A percentile compares a stretch with the other conserved stretches of the same genome.
These are phyloP conservation scores for Aspergillus sp. DNA, from an alignment of 2,329 filamentous ascomycete species.

Conservation along the genomic window DNA sequence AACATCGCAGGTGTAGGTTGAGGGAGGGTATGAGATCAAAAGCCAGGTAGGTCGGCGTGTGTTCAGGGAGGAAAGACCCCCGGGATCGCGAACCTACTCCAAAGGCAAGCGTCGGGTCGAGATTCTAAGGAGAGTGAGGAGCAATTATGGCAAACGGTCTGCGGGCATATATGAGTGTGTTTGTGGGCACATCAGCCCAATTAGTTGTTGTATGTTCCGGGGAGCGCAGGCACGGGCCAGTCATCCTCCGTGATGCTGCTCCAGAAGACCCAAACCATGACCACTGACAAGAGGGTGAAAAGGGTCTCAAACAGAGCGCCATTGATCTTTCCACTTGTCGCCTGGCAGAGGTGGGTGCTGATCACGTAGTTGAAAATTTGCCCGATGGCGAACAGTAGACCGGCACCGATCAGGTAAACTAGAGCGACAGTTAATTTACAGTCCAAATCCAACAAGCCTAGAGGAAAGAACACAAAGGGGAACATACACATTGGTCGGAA, in stretches of 20 bases:
- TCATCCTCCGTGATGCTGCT: slow-evolving; percentile 98
- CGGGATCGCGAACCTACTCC: background rate
- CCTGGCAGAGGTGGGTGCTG: slow-evolving; percentile 85
- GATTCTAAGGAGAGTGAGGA: background rate
- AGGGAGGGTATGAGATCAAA: background rate
- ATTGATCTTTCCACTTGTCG: slow-evolving; percentile 82
- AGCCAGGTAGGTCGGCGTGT: background rate
- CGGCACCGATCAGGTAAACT: slow-evolving; percentile 74
- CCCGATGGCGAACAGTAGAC: slow-evolving; percentile 80
- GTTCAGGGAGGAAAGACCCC: background rate
- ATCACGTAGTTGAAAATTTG: slow-evolving; percentile 96
- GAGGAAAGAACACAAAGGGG: background rate
- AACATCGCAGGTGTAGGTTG: background rate
- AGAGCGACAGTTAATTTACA: slow-evolving; percentile 5
- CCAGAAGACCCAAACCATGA: slow-evolving; percentile 93
- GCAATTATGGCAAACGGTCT: background rate
- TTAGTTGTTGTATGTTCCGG: slow-evolving; percentile 29
- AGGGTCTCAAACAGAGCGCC: slow-evolving; percentile 89
- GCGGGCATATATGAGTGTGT: background rate
- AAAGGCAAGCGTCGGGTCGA: background rate
- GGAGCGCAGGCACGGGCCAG: slow-evolving; percentile 66
- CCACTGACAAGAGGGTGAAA: slow-evolving; percentile 82
- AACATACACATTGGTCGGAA: slow-evolving; percentile 77
- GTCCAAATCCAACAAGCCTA: too few species aligned
- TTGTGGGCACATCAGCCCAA: background rate